These are phyloP conservation scores for Sphaerulina musiva DNA, from an alignment of 2,329 filamentous ascomycete genomes.

Conservation along the genomic window DNA sequence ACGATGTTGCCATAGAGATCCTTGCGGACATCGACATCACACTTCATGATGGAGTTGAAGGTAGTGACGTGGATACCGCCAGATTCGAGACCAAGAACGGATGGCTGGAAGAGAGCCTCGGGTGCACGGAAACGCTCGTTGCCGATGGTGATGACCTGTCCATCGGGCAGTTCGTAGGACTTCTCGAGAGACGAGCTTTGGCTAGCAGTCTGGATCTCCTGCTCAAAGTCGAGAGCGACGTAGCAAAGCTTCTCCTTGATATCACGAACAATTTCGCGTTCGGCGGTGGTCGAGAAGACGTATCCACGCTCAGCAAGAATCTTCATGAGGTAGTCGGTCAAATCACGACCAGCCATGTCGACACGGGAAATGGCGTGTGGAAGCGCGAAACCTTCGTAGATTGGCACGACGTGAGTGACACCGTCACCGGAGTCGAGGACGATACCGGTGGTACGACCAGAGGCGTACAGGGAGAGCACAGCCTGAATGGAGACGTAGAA, in stretches of 20 bases:
- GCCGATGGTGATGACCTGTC: constrained; percentile 99
- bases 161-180: constrained; percentile 99
- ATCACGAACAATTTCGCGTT: constrained; percentile 99
- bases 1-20: constrained; percentile 99
- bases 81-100: constrained; percentile 93
- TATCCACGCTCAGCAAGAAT: constrained; percentile 99
- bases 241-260: constrained; percentile 99
- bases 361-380: constrained; percentile 99
- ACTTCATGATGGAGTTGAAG: constrained; percentile 99
- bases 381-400: constrained; percentile 99
- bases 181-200: constrained; percentile 99
- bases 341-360: constrained; percentile 99
- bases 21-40: constrained; percentile 99
- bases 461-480: constrained; percentile 97
- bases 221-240: constrained; percentile 98
- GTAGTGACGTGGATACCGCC: constrained; percentile 99
- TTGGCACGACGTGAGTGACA: constrained; percentile 99
- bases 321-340: constrained; percentile 99
- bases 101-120: constrained; percentile 99
- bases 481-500: constrained; percentile 99
- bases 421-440: constrained; percentile 99
- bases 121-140: constrained; percentile 99
- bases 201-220: constrained; percentile 99
- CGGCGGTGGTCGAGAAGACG: constrained; percentile 98
- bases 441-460: constrained; percentile 99